Base-by-base conservation (phyloP, 75 land plant species). In the Pinus albicaulis region DNA sequence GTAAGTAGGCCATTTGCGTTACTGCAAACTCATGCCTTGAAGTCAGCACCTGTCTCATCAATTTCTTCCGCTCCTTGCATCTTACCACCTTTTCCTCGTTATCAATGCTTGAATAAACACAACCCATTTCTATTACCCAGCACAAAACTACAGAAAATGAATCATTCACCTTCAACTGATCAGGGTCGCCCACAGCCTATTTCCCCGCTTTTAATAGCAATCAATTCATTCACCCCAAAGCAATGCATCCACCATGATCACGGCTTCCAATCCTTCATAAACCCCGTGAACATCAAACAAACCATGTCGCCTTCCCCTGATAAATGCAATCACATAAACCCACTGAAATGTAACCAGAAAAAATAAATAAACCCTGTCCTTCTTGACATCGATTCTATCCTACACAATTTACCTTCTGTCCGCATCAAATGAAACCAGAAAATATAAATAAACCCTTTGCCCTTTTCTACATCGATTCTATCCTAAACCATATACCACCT, bases 11-110 rank as follows among this genome's bases (percentile, higher is more conserved):
- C 60, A 87, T 64, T 53, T 89, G 92, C 2, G 97, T 74, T 58
- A 83, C 81, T 14, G 94, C 92, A 66, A 93, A 87, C 56, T 87
- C 84, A 56, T 80, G 73, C n/a, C 99, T 71, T 55, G 79, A 76
- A 28, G 60, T 65, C 65, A 93, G 74, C 12, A 91, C 86, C 52
- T 87, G 90, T 85, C 90, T 95, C 94, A 95, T 90, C 28, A 89
- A 77, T 65, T 71, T 82, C 80, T 86, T 88, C 64, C 98, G 78
- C 74, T 89, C 86, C 80, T 80, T 87, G 77, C 98, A 93, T 55
- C 82, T 71, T 64, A 77, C 79, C 66, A 93, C 91, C n/a, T 74
- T 81, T 77, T 90, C 98, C 20, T 88, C 94, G 52, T 82, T 75
- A 15, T 91, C 88, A 52, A 86, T 76, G 63, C 79, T 92, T 16